Evolutionary conservation across 2,329 filamentous ascomycete species (phyloP), one percentile per base, ranked within the genome.

Genomic region (Exophiala sp.): DNA sequence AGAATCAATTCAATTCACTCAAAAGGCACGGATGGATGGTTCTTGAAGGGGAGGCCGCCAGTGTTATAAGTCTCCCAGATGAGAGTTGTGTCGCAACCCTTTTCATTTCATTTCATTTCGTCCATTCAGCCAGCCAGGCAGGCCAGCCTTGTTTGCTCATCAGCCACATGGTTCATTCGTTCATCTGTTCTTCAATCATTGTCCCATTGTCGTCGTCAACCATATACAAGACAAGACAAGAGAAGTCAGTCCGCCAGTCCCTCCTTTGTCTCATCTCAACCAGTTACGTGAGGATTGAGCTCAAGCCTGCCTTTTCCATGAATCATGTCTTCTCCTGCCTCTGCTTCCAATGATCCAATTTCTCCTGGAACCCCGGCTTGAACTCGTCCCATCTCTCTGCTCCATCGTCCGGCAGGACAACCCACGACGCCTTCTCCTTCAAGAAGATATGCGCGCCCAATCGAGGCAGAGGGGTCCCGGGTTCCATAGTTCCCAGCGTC

Each of bases 361-460:
- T 13, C 14, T 37, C 7, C 18, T 45, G 55, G 48, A 63, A 61
- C 13, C 56, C 46, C 6, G 39, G 41, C 44, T 58, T 50, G 35
- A 60, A 64, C 19, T 43, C 60, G 9, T 60, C 55, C 48, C 55
- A 64, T 51, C 62, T 63, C 34, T 52, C 50, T 27, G 65, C 50
- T 4, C 64, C 64, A 60, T 72, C 68, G 18, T 69, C 62, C 9
- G 66, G 64, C 21, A 71, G 34, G 22, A 66, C 60, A 62, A 64
- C 68, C 68, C 69, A 71, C 16, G 58, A 55, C 7, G 65, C 64
- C 46, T 66, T 69, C 53, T 74, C 71, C 27, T 63, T 60, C 3
- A 75, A 48, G 50, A 70, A 77, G 10, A 77, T 74, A 62, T 76
- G 72, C 48, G 59, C 57, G 19, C 56, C 58, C 2, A 64, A 50